Base-by-base conservation (phyloP, 805 yeast species). In the Lipomyces starkeyi region DNA sequence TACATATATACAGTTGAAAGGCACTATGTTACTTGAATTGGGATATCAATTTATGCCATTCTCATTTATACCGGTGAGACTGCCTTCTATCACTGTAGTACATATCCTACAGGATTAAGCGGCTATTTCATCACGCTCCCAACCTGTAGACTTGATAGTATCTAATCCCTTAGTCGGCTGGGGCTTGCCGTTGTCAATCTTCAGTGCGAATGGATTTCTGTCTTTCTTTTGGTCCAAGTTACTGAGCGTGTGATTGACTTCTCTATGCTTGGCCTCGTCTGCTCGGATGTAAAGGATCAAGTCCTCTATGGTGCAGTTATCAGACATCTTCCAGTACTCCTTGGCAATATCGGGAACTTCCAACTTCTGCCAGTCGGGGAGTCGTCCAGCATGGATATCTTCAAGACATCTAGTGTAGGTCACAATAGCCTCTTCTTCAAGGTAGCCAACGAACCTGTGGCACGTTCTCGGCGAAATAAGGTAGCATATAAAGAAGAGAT, bases 261-360 rank as follows among this genome's bases (percentile, higher is more conserved):
- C 93, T 77, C 93, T 83, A 75, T 89, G 93, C 76, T 89, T 89
- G 54, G 91, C 88, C 77, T 89, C 93, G 74, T 89, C 93, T 1
- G 93, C 93, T 70, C 93, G 83, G 29, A 89, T 81, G 72, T 87
- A 83, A 67, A 83, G 81, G 59, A 89, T 80, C 75, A 89, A 81
- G 70, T 89, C 91, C 67, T 81, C 80, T 78, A 89, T 84, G 2
- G 86, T 79, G 34, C 89, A 81, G 29, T 85, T 74, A 37, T 83
- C 83, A 55, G 74, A 73, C 80, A 89, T 80, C 22, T 84, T 82
- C 91, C 91, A 89, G 78, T 89, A 89, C 66, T 83, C 81, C 73
- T 81, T 79, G 7, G 93, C 90, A 65, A 89, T 84, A 60, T 85
- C 83, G 1, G 91, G 91, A 32, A 87, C 81, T 58, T 80, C 72